A percentile compares a stretch with the other conserved stretches of the same genome.
These are phyloP conservation scores for Puccinia triticina DNA, from an alignment of 1,284 basidiomycete species.

Conservation along the genomic window DNA sequence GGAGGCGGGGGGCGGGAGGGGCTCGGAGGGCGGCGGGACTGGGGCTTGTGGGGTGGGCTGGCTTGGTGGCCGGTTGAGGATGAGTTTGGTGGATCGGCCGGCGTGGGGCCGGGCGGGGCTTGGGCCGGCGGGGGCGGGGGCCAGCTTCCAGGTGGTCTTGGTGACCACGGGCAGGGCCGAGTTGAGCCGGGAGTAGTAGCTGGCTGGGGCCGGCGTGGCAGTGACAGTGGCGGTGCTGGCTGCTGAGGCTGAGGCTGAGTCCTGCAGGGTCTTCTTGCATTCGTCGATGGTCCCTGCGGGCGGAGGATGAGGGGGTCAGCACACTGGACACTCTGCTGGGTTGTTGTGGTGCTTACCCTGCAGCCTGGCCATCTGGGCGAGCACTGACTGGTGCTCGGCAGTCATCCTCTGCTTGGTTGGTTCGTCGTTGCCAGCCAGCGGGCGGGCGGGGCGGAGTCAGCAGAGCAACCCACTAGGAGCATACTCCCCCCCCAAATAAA, in stretches of 20 bases:
- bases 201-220: neutral
- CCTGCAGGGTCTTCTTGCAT: neutral
- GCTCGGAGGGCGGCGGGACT: neutral
- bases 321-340: too few relatives aligned
- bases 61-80: constrained; percentile 27
- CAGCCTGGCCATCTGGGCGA: neutral
- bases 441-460: too few relatives aligned
- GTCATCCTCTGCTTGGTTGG: constrained; percentile 6
- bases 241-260: neutral
- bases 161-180: constrained; percentile 20
- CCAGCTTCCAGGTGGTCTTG: constrained; percentile 45
- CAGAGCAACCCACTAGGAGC: too few relatives aligned
- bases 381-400: neutral
- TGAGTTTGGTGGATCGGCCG: constrained; percentile 33
- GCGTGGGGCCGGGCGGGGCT: neutral
- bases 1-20: neutral
- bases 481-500: too few relatives aligned
- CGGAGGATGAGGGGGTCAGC: neutral
- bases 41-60: neutral
- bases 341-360: neutral
- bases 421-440: neutral
- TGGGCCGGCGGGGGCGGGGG: neutral
- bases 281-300: constrained; percentile 18
- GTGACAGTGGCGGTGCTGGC: neutral
- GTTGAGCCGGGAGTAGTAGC: neutral